A percentile compares a stretch with the other conserved stretches of the same genome.
Conservation (phyloP, 441 rosid genomes). For the Brassica balearica region DNA sequence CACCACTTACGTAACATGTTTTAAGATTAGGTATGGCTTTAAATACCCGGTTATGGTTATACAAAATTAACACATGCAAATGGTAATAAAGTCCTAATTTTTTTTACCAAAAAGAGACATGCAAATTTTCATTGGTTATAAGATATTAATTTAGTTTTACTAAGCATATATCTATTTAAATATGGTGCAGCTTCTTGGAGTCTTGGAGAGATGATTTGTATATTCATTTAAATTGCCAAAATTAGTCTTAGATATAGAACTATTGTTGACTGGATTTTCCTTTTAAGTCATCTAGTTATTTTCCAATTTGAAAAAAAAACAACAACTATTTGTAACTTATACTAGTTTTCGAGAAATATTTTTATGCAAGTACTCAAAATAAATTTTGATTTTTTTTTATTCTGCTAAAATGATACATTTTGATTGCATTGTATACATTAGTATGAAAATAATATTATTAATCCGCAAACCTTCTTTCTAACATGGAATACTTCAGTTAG, state of each 20-base stretch:
- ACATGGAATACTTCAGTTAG: neutral
- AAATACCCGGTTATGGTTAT: neutral
- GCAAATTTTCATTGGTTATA: neutral
- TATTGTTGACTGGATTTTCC: neutral
- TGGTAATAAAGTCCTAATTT: neutral
- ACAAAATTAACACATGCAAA: neutral
- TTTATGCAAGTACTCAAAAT: neutral
- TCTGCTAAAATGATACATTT: neutral
- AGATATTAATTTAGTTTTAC: neutral
- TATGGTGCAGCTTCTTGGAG: neutral
- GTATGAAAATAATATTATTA: neutral
- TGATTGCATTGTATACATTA: neutral
- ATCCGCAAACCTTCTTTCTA: neutral
- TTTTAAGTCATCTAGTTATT: neutral
- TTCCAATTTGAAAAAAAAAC: no score
- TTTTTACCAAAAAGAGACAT: neutral
- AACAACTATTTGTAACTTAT: neutral
- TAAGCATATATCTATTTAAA: neutral
- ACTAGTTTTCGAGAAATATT: neutral
- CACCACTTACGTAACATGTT: no score
- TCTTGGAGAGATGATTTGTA: neutral
- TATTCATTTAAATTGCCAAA: neutral
- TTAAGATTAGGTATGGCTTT: no score
- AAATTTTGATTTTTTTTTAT: neutral
- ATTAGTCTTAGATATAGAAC: neutral